Base-by-base conservation (phyloP, 352 stramenopile species). In the Thraustochytrium striatum region DNA sequence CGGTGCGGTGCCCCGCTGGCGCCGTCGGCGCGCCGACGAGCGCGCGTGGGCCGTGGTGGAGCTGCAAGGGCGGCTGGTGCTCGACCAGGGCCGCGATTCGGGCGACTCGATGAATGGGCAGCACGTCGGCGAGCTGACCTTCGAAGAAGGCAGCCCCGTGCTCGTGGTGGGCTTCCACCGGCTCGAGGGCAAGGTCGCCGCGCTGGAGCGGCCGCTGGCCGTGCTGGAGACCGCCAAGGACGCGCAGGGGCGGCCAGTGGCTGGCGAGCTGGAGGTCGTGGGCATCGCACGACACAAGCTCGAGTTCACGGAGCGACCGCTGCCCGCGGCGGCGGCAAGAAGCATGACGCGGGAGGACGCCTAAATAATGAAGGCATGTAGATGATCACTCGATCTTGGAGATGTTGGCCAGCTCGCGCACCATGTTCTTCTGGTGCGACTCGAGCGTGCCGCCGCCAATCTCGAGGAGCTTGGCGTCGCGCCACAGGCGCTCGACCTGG, bases 401-500 rank as follows among this genome's bases (percentile, higher is more conserved):
- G 33, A 82, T 35, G 5, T 81, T 25, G 62, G 78, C 7, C 19
- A 83, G 65, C 43, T 83, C 79, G 21, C 55, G 43, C n/a, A 82
- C 55, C 57, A 83, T 83, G 75, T 83, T 83, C 75, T 83, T 83
- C 38, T 83, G 72, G 57, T 83, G 79, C 7, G 57, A 58, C 79
- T 84, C 80, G n/a, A 85, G 47, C 39, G 96, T 99, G 65, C 97
- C 96, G 65, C 95, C 97, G 57, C 97, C 96, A 84, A 99, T 99
- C 87, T 99, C 97, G n/a, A 99, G 86, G 62, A 99, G 85, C 86
- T 99, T 99, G 13, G 95, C 92, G 91, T 99, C 96, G 72, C 95
- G 89, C 95, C 95, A 99, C 1, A 99, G 87, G 59, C 95, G 87
- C 88, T 99, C 96, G 11, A 99, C 95, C 73, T 92, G 93, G 85